Evolutionary conservation across 164 flowering plant species (phyloP), one percentile per base, ranked within the genome.

Genomic region (Aristolochia californica): DNA sequence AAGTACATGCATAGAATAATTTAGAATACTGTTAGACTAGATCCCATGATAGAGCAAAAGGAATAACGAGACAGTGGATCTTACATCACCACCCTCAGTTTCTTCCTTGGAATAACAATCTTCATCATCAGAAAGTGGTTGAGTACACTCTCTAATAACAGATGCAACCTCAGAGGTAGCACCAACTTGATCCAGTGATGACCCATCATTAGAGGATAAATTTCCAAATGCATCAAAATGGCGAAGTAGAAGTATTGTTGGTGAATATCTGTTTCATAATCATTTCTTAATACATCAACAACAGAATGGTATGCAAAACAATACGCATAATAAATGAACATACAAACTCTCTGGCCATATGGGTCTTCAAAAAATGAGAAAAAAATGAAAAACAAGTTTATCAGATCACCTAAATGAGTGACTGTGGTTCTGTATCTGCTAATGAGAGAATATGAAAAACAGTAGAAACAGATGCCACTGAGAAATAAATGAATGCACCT

Each of bases 221-320:
- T 76, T 73, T 23, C 75, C 74, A 57, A 87, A 87, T 61, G 75
- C 83, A 60, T 87, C 91, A 75, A 88, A 88, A 74, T 82, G 94
- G 48, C 83, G 98, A 23, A 91, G 87, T 57, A 91, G 87, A 71
- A 91, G 81, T 68, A 91, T 79, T 53, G 95, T 53, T 44, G 95
- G 95, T 20, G 83, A 70, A 71, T 88, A 88, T 57, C 97, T 91
- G 81, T 57, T 43, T 22, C 57, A 53, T 43, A 43, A 43, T 30
- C 0, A 34, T 12, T 13, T 14, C 22, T 50, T 50, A 2, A 22
- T 14, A 50, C 27, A 22, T 22, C 1, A 20, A 5, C 21, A 20
- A 49, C 0, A 23, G 4, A 7, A 22, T 4, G 40, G 40, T 12
- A 34, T 50, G 26, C 10, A 0, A 18, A 12, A 22, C 54, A 50